Evolutionary conservation across 345 rosid genomes (phyloP).

Genomic region (Citrus glauca): DNA sequence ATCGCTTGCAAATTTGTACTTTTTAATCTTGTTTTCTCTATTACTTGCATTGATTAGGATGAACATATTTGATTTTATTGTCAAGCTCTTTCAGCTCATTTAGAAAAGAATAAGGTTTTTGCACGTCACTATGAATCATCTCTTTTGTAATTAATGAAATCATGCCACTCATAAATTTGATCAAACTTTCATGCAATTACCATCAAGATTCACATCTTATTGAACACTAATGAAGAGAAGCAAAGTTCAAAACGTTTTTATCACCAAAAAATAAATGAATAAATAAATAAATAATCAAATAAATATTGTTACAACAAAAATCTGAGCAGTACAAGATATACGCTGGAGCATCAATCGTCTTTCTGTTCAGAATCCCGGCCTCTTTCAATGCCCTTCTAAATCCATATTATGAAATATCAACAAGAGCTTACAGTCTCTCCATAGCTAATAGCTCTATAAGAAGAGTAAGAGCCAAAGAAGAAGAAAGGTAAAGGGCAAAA

Average conservation of each 20-base stretch:
- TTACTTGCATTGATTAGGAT: neutral
- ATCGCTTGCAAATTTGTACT: neutral
- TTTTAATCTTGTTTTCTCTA: neutral
- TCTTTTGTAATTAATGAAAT: neutral
- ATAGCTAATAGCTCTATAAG: slow-evolving; percentile 25
- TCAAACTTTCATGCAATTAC: neutral
- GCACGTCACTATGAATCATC: neutral
- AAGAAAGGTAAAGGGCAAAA: neutral
- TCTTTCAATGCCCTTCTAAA: slow-evolving; percentile 54
- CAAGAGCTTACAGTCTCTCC: slow-evolving; percentile 53
- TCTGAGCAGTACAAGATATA: neutral
- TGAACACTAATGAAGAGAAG: neutral
- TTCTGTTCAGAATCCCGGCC: slow-evolving; percentile 43
- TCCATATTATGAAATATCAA: slow-evolving; percentile 42
- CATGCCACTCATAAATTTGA: neutral
- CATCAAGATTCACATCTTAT: neutral
- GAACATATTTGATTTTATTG: too few relatives aligned
- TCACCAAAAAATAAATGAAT: neutral
- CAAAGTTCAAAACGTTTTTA: neutral
- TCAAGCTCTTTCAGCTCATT: too few relatives aligned
- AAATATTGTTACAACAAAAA: neutral
- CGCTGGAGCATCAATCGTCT: neutral
- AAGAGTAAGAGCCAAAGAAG: neutral
- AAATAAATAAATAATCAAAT: too few relatives aligned
- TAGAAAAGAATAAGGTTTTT: too few relatives aligned